These are phyloP conservation scores for Talaromyces sp. DNA, from an alignment of 2,329 filamentous ascomycete species.

Conservation along the genomic window DNA sequence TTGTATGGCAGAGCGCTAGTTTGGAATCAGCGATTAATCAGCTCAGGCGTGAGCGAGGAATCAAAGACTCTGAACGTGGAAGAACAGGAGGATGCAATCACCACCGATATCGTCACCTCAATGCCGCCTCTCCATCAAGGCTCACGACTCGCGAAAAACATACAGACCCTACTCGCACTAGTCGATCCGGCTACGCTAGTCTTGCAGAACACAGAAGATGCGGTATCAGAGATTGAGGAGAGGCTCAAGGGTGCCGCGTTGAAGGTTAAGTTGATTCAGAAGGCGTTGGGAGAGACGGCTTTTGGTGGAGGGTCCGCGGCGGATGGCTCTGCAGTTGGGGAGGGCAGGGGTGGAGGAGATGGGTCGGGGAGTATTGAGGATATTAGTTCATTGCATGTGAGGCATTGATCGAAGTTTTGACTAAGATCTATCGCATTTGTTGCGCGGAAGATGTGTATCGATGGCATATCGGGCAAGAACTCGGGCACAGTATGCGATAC, in stretches of 20 bases:
- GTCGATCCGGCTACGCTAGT: constrained; percentile 74
- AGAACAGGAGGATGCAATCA: constrained; percentile 16
- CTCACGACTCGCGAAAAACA: constrained; percentile 69
- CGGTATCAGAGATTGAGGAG: constrained; percentile 88
- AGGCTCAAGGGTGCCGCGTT: constrained; percentile 76
- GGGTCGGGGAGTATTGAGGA: constrained; percentile 48
- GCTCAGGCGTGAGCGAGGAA: constrained; percentile 26
- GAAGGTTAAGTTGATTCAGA: constrained; percentile 81
- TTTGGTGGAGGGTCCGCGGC: constrained; percentile 22
- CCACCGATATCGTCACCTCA: constrained; percentile 28
- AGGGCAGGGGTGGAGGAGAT: constrained; percentile 30
- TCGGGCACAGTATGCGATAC: not conserved
- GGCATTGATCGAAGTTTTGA: constrained; percentile 28
- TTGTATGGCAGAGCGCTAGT: constrained; percentile 74
- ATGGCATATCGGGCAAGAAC: not conserved
- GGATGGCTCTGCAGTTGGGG: constrained; percentile 27
- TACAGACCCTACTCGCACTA: constrained; percentile 70
- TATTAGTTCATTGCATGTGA: constrained; percentile 41
- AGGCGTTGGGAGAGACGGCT: constrained; percentile 55
- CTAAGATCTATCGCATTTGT: not conserved
- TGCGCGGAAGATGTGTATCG: not conserved
- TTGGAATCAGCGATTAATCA: constrained; percentile 70
- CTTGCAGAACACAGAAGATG: constrained; percentile 80
- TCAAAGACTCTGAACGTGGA: constrained; percentile 15
- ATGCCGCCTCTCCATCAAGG: constrained; percentile 54